Evolutionary conservation across 495 filamentous ascomycete species (phyloP).

Genomic region (Tuber umbilicatum): DNA sequence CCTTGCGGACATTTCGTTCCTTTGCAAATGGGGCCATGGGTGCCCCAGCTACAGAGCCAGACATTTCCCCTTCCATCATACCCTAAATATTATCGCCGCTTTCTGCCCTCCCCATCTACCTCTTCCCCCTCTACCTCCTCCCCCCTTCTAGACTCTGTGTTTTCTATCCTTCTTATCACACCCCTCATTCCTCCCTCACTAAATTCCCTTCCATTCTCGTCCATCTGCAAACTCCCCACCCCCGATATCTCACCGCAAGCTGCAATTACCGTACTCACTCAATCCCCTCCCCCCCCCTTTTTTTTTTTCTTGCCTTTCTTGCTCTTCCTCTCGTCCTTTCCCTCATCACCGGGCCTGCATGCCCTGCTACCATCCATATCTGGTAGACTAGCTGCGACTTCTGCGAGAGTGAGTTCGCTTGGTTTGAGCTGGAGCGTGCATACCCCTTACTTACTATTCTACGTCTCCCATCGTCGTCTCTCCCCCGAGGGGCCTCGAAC

Average conservation of each 20-base stretch:
- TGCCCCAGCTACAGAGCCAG: slow-evolving; percentile 14
- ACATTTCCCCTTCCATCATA: slow-evolving; percentile 12
- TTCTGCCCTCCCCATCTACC: slow-evolving; percentile 18
- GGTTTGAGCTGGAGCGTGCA: slow-evolving; percentile 23
- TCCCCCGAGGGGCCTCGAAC: slow-evolving; percentile 16
- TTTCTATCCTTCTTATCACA: slow-evolving; percentile 1
- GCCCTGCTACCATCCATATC: slow-evolving; percentile 11
- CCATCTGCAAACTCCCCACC: not conserved
- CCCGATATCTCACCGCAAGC: slow-evolving; percentile 2
- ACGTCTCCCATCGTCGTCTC: slow-evolving; percentile 14
- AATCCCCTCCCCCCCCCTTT: slow-evolving; percentile 10
- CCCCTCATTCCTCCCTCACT: slow-evolving; percentile 7
- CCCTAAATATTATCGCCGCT: slow-evolving; percentile 17
- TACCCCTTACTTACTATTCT: slow-evolving; percentile 23
- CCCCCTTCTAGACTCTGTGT: slow-evolving; percentile 6
- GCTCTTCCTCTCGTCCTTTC: slow-evolving; percentile 9
- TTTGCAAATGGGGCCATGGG: slow-evolving; percentile 9
- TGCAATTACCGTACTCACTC: slow-evolving; percentile 2
- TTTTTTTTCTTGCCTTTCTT: slow-evolving; percentile 5
- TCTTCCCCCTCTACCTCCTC: slow-evolving; percentile 13
- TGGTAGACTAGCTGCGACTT: slow-evolving; percentile 26
- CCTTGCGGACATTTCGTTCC: slow-evolving; percentile 14
- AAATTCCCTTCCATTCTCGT: slow-evolving; percentile 6
- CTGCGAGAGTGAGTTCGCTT: slow-evolving; percentile 24
- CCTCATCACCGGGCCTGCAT: slow-evolving; percentile 5